Evolutionary conservation across 2,329 filamentous ascomycete genomes (phyloP), one percentile per base, ranked within the genome.

Genomic region (Myriangium duriaei): DNA sequence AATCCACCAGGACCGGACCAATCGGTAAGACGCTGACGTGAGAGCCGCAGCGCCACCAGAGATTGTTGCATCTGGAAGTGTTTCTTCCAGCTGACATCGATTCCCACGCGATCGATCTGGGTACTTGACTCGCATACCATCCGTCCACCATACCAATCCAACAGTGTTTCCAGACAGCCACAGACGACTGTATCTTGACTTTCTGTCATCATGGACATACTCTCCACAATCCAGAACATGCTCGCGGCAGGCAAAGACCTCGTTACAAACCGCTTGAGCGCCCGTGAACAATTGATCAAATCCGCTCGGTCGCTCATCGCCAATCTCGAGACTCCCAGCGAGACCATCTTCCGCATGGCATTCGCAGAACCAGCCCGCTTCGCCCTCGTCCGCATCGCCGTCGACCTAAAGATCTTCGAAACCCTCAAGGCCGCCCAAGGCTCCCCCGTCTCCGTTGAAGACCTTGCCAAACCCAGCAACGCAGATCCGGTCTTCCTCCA

Each of bases 401-500:
- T 14, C 14, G 37, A 40, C n/a, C 19, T 40, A 13, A 21, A 34
- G 11, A 34, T 40, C 11, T 40, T 40, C 32, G 12, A n/a, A 5
- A 17, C 18, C 4, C 29, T 40, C 11, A 34, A 35, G 6, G 11
- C 32, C 3, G 31, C 29, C 6, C 12, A 15, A 2, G 32, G 21
- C 18, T n/a, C 10, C 9, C 13, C 18, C 5, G 11, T 34, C 17
- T 18, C 32, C 9, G 15, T 17, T 11, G 13, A 34, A 3, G 10
- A 19, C 5, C 42, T 49, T 3, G 42, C 40, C 5, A 12, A 19
- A 11, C 16, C 36, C n/a, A 42, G 40, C 2, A 26, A 30, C n/a
- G 42, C 40, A 5, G 42, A 43, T 21, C 40, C 43, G 7, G 39
- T 12, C 6, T 39, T 49, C 5, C 33, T 49, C 1, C 15, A 34